Percentiles rank a stretch among this genome's conserved stretches.
These are phyloP conservation scores for Cryptococcus depauperatus DNA, from an alignment of 1,284 basidiomycete species.

Conservation along the genomic window DNA sequence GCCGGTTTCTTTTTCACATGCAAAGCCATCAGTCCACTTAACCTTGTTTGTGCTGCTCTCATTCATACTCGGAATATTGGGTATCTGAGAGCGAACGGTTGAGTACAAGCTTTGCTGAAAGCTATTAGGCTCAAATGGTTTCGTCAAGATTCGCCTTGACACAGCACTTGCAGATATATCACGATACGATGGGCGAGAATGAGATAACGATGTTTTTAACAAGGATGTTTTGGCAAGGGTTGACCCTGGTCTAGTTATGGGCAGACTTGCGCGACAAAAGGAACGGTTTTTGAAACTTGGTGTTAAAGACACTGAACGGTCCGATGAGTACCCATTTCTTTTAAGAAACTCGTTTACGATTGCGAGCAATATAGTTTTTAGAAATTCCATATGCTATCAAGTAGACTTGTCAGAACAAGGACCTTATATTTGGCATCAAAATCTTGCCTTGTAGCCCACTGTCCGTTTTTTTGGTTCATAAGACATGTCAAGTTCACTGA, in stretches of 20 bases:
- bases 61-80: not conserved
- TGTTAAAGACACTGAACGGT: not conserved
- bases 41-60: conserved; percentile 7
- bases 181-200: too few species aligned
- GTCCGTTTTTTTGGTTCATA: conserved; percentile 65
- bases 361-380: conserved; percentile 54
- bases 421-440: not conserved
- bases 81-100: not conserved
- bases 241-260: not conserved
- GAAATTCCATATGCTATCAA: conserved; percentile 52
- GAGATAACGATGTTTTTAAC: too few species aligned
- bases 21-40: conserved; percentile 21
- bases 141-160: too few species aligned
- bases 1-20: conserved; percentile 10
- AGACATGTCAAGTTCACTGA: conserved; percentile 61
- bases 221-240: conserved; percentile 2
- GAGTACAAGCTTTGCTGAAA: too few species aligned
- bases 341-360: conserved; percentile 59
- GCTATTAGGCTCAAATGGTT: too few species aligned
- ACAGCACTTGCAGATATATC: too few species aligned
- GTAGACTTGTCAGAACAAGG: not conserved
- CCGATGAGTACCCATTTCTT: conserved; percentile 53
- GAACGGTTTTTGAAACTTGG: conserved; percentile 6
- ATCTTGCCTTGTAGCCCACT: conserved; percentile 59
- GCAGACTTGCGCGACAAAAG: too few species aligned